These are phyloP conservation scores for Aspergillus pseudoterreus DNA, from an alignment of 2,329 filamentous ascomycete species.

Conservation along the genomic window DNA sequence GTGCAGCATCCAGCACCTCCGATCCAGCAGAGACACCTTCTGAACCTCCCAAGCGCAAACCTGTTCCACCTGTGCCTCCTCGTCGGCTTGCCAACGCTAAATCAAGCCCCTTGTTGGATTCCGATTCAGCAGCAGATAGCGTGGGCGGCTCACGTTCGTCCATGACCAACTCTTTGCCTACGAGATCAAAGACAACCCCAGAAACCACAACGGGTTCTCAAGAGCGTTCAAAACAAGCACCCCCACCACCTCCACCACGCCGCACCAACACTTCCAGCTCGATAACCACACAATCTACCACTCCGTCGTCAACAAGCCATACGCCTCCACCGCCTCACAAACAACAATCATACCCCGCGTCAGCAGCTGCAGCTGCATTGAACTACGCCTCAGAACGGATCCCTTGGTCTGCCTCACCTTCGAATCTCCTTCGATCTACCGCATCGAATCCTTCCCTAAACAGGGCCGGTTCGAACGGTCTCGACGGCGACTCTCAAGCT, in stretches of 20 bases:
- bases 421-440: constrained; percentile 16
- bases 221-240: constrained; percentile 23
- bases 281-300: constrained; percentile 10
- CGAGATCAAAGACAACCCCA: constrained; percentile 17
- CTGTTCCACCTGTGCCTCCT: constrained; percentile 36
- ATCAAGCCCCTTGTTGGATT: constrained; percentile 14
- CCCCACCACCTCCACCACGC: constrained; percentile 30
- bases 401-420: constrained; percentile 18
- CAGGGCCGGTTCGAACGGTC: constrained; percentile 14
- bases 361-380: constrained; percentile 18
- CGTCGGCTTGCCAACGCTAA: constrained; percentile 24
- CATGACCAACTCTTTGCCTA: constrained; percentile 21
- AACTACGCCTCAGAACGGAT: constrained; percentile 31
- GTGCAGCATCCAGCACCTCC: constrained; percentile 28
- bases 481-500: constrained; percentile 16
- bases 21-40: constrained; percentile 14
- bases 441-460: constrained; percentile 20
- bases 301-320: constrained; percentile 11
- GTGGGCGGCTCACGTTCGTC: neutral
- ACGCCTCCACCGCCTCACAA: constrained; percentile 17
- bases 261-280: constrained; percentile 27
- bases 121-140: constrained; percentile 8
- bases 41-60: constrained; percentile 30
- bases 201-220: constrained; percentile 2
- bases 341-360: constrained; percentile 24